A percentile compares a stretch with the other conserved stretches of the same genome.
Conservation (phyloP, 2,329 filamentous ascomycete species). For the Aspergillus vadensis region DNA sequence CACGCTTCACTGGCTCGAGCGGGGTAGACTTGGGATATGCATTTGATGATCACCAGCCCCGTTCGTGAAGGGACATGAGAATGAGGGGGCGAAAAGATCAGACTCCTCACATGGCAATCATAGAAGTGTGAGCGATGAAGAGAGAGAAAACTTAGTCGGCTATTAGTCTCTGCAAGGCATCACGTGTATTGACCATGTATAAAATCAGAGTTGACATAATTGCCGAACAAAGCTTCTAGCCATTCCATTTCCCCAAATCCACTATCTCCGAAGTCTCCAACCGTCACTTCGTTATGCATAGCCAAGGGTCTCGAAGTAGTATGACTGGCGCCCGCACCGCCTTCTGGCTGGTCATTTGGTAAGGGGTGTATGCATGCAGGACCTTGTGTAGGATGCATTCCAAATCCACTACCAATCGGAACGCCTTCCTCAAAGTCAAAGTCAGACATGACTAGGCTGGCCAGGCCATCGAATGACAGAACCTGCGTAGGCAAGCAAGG, state of each 20-base stretch:
- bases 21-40: neutral
- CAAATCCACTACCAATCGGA: neutral
- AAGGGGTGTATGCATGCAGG: neutral
- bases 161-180: neutral
- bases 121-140: neutral
- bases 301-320: neutral
- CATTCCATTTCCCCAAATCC: slow-evolving; percentile 1
- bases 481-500: neutral
- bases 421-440: slow-evolving; percentile 9
- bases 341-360: neutral
- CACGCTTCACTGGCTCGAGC: neutral
- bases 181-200: neutral
- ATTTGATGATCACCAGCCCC: too few species aligned
- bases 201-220: neutral
- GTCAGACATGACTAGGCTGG: neutral
- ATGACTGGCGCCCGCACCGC: neutral
- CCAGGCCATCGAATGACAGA: neutral
- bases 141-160: too few species aligned
- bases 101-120: too few species aligned
- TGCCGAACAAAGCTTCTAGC: slow-evolving; percentile 4
- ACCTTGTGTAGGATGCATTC: neutral
- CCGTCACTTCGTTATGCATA: neutral
- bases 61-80: too few species aligned
- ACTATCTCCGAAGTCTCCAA: neutral
- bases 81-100: too few species aligned